Percentiles rank a stretch among this genome's conserved stretches.
These are phyloP conservation scores for Kondoa malvinella DNA, from an alignment of 768 basidiomycete species.

Conservation along the genomic window DNA sequence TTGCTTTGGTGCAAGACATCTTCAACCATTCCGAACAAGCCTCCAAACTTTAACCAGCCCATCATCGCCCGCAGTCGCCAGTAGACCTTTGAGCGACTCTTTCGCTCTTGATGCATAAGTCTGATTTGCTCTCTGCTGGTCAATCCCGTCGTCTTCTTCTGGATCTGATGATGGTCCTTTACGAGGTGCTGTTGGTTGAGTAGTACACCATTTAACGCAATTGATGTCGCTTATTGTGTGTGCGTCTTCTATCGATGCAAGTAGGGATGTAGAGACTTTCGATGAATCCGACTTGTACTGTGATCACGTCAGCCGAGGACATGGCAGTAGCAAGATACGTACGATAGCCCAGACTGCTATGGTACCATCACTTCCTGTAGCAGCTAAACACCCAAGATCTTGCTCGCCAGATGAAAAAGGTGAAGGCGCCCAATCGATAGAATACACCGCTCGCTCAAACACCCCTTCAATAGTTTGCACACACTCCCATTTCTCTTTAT, in stretches of 20 bases:
- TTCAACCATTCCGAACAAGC: not conserved
- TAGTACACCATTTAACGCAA: slow-evolving; percentile 62
- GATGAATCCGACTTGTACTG: too few species aligned
- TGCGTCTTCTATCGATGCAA: slow-evolving; percentile 46
- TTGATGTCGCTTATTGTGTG: slow-evolving; percentile 80
- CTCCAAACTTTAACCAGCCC: slow-evolving; percentile 66
- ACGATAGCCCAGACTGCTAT: slow-evolving; percentile 63
- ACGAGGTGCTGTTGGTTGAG: slow-evolving; percentile 4
- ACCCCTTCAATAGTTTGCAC: slow-evolving; percentile 42
- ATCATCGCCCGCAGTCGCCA: slow-evolving; percentile 78
- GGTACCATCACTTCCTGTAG: slow-evolving; percentile 66
- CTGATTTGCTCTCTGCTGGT: slow-evolving; percentile 4
- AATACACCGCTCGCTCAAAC: slow-evolving; percentile 62
- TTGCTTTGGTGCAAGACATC: too few species aligned
- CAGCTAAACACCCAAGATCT: slow-evolving; percentile 64
- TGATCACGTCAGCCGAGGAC: not conserved
- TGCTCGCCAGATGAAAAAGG: slow-evolving; percentile 26
- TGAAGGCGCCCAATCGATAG: slow-evolving; percentile 53
- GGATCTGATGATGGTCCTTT: slow-evolving; percentile 15
- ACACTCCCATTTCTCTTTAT: slow-evolving; percentile 44
- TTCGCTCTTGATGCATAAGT: not conserved
- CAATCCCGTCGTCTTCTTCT: slow-evolving; percentile 5
- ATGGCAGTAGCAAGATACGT: not conserved
- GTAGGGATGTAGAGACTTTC: slow-evolving; percentile 31
- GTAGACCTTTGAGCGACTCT: slow-evolving; percentile 43